Base-by-base conservation (phyloP, 495 filamentous ascomycete species). In the Neurospora sp. region DNA sequence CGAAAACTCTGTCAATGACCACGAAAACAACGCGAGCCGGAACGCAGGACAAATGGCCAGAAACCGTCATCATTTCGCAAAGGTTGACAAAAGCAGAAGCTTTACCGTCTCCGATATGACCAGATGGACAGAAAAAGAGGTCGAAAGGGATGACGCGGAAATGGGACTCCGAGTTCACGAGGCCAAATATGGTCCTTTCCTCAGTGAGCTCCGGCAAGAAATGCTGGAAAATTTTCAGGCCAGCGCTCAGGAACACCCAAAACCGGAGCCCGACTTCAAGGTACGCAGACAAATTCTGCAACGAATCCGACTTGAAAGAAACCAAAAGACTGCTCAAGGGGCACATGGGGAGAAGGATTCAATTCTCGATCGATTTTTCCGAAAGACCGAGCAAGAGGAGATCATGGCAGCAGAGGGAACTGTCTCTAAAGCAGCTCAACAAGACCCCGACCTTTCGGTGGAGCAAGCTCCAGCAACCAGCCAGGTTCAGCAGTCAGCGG, bases 71-170 rank as follows among this genome's bases (percentile, higher is more conserved):
- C 53, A 27, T 16, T 61, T 61, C 22, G 53, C 53, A 7, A 61
- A 61, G 27, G 22, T 61, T 5, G 53, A 61, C 20, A 61, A 61
- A 61, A 16, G 53, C 53, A 61, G 53, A 61, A 61, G 53, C 53
- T 31, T 61, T 16, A 61, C 53, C 27, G 12, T 61, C 53, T 61
- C 53, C 27, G 53, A 61, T 9, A 10, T 41, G 16, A 70, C 39
- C 9, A 35, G 69, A 22, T 42, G 31, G 69, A 27, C 20, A 31
- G 31, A 20, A 69, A 74, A 40, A 65, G 37, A 14, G 53, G 45
- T 72, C 1, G 70, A 78, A 65, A 73, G 48, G 38, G 77, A 78
- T 18, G 75, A 78, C 59, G 59, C 37, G 31, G 71, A 74, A 39
- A 73, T 78, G 77, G 75, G 74, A 10, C 69, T 77, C 22, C n/a